Conservation (phyloP, 2,329 filamentous ascomycete genomes). For the Tolypocladium album region DNA sequence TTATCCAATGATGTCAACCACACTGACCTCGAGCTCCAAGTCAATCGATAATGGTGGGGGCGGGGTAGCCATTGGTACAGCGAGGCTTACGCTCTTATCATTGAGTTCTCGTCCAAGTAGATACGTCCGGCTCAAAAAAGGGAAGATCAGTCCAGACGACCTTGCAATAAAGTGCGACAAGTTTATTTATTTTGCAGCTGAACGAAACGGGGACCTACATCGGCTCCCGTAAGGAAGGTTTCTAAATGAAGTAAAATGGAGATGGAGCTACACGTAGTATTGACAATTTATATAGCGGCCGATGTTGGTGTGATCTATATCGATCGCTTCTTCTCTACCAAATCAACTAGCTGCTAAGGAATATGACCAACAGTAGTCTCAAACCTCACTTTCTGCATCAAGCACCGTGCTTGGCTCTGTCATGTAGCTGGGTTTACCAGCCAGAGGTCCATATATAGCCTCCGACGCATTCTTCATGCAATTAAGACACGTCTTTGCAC, state of each 20-base stretch:
- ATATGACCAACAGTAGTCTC: neutral
- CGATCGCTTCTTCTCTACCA: neutral
- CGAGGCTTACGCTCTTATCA: too few relatives aligned
- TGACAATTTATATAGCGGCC: too few relatives aligned
- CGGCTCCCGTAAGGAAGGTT: too few relatives aligned
- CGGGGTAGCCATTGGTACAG: neutral
- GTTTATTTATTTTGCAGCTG: too few relatives aligned
- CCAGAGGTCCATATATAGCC: neutral
- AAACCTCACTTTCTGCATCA: neutral
- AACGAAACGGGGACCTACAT: too few relatives aligned
- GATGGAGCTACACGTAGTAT: too few relatives aligned
- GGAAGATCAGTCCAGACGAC: too few relatives aligned
- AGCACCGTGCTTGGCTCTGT: neutral
- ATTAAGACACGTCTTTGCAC: neutral
- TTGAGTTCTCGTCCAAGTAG: too few relatives aligned
- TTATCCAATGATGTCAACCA: neutral
- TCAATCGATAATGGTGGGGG: neutral
- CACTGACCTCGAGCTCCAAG: too few relatives aligned
- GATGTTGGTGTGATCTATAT: neutral
- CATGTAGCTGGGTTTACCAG: neutral
- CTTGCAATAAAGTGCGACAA: too few relatives aligned
- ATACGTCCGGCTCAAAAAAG: too few relatives aligned
- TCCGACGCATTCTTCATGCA: neutral
- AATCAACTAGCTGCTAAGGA: neutral
- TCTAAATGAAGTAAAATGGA: too few relatives aligned